phyloP scores from a whole-genome alignment of 1,139 yeast species.

The Schwanniomyces etchellsii region DNA sequence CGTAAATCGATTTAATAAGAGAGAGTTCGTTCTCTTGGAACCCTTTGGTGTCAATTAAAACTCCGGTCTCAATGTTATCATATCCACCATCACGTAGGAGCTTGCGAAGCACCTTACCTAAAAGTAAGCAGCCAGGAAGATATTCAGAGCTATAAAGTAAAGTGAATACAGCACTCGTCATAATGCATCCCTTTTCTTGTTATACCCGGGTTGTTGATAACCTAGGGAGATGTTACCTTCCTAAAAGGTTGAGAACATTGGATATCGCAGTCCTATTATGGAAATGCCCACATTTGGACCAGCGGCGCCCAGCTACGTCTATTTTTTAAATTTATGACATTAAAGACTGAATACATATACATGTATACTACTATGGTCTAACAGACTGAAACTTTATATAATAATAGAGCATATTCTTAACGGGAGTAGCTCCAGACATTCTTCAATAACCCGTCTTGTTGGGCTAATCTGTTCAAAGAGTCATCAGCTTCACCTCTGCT shows the following conservation, averaged over 20 bases:
- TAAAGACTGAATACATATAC: too few relatives aligned
- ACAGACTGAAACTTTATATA: neutral
- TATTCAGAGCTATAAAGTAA: constrained; percentile 61
- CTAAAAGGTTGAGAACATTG: too few relatives aligned
- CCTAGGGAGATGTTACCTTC: too few relatives aligned
- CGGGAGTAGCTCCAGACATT: constrained; percentile 99
- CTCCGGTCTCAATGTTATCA: constrained; percentile 19
- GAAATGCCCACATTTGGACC: too few relatives aligned
- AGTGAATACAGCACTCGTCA: constrained; percentile 56
- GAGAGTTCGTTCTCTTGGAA: constrained; percentile 24
- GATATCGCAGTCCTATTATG: too few relatives aligned
- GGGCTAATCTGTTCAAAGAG: constrained; percentile 98
- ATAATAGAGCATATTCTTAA: constrained; percentile 43
- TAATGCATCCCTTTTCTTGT: too few relatives aligned
- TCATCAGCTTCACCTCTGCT: constrained; percentile 90
- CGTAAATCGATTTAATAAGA: constrained; percentile 22
- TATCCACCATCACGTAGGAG: constrained; percentile 8
- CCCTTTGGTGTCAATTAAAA: constrained; percentile 27
- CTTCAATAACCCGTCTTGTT: constrained; percentile 96
- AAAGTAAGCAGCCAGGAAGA: constrained; percentile 70
- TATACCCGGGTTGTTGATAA: too few relatives aligned
- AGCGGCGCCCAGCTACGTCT: too few relatives aligned
- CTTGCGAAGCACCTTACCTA: constrained; percentile 38
- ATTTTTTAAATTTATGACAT: too few relatives aligned
- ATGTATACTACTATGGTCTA: neutral